These are phyloP conservation scores for Datura wrightii DNA, from an alignment of 257 asterid genomes.

Conservation along the genomic window DNA sequence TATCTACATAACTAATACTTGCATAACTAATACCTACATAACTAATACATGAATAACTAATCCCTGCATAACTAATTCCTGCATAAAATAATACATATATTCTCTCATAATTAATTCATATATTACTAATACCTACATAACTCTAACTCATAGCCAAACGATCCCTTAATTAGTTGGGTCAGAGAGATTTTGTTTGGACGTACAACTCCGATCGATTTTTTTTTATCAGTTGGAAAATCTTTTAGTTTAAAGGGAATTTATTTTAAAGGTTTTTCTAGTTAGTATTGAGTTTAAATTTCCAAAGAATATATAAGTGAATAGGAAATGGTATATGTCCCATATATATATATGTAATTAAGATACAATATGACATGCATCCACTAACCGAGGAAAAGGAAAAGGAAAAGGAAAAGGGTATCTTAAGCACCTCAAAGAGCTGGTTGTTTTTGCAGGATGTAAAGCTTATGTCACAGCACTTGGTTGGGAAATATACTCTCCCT, in stretches of 20 bases:
- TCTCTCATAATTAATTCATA: too few species aligned
- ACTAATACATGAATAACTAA: too few species aligned
- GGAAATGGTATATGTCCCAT: conserved; percentile 53
- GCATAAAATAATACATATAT: too few species aligned
- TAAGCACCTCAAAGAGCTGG: conserved; percentile 67
- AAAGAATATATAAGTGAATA: conserved; percentile 38
- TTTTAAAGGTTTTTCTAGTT: background rate
- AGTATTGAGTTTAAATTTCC: conserved; percentile 17
- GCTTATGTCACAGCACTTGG: conserved; percentile 40
- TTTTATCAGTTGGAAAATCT: background rate
- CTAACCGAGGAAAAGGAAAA: conserved; percentile 56
- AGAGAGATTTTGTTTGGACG: background rate
- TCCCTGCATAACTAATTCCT: too few species aligned
- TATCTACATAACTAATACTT: too few species aligned
- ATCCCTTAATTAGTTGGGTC: background rate
- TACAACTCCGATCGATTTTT: background rate
- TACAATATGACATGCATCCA: conserved; percentile 47
- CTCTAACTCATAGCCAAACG: too few species aligned
- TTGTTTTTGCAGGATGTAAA: conserved; percentile 58
- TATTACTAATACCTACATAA: too few species aligned
- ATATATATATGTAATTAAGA: conserved; percentile 49
- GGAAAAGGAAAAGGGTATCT: conserved; percentile 60
- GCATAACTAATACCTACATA: too few species aligned
- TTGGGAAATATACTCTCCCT: conserved; percentile 34
- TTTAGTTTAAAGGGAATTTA: background rate